Percentiles rank a stretch among this genome's conserved stretches.
Conservation (phyloP, 2,329 filamentous ascomycete genomes). For the Aspergillus japonicus region DNA sequence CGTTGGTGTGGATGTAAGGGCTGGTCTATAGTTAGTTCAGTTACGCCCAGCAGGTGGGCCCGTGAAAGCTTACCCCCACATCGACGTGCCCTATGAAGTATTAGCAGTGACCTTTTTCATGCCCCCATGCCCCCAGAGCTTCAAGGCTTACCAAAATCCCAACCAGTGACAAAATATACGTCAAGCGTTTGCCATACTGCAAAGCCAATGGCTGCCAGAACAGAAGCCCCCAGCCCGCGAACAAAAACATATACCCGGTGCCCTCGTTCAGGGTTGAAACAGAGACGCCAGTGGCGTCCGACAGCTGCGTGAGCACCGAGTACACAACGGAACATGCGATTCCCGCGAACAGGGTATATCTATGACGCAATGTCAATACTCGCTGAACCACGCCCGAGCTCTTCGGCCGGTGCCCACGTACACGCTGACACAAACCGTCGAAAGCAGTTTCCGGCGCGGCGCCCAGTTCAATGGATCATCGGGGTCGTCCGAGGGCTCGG, state of each 20-base stretch:
- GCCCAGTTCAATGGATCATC: slow-evolving; percentile 51
- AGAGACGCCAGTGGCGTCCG: slow-evolving; percentile 36
- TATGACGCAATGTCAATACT: slow-evolving; percentile 15
- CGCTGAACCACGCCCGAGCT: neutral
- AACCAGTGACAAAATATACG: slow-evolving; percentile 34
- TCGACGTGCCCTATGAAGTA: slow-evolving; percentile 21
- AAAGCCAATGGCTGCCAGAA: slow-evolving; percentile 51
- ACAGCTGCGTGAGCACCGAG: slow-evolving; percentile 40
- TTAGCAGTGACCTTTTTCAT: neutral
- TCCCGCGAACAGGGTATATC: slow-evolving; percentile 40
- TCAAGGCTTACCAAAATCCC: slow-evolving; percentile 31
- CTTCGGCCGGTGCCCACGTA: slow-evolving; percentile 20
- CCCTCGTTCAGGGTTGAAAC: slow-evolving; percentile 38
- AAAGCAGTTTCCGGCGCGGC: slow-evolving; percentile 43
- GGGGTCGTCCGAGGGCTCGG: slow-evolving; percentile 45
- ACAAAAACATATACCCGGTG: slow-evolving; percentile 43
- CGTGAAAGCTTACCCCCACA: slow-evolving; percentile 32
- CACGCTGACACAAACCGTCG: slow-evolving; percentile 44
- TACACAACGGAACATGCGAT: slow-evolving; percentile 41
- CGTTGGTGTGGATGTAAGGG: slow-evolving; percentile 33
- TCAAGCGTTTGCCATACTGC: slow-evolving; percentile 44
- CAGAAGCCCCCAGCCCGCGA: slow-evolving; percentile 47
- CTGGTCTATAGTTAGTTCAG: slow-evolving; percentile 16
- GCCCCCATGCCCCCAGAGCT: neutral
- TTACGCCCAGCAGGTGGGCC: neutral